These are phyloP conservation scores for Trichophyton benhamiae DNA, from an alignment of 2,329 filamentous ascomycete species.

Conservation along the genomic window DNA sequence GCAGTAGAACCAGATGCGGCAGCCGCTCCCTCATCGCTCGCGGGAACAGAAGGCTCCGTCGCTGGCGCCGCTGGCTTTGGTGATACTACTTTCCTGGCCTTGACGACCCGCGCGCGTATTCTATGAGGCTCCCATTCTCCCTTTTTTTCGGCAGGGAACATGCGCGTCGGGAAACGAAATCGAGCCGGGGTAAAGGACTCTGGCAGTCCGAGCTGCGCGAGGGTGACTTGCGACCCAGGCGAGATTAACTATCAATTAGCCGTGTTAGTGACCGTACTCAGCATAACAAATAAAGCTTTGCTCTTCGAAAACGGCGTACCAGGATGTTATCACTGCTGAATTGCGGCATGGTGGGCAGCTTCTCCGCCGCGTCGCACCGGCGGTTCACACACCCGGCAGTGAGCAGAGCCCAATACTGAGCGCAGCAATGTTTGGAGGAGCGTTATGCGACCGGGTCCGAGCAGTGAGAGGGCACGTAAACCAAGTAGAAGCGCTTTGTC, in stretches of 20 bases:
- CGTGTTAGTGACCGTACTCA: neutral
- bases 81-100: constrained; percentile 15
- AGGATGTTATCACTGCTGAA: constrained; percentile 43
- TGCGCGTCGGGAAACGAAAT: constrained; percentile 76
- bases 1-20: constrained; percentile 6
- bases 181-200: constrained; percentile 87
- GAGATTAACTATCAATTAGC: constrained; percentile 36
- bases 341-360: constrained; percentile 31
- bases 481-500: neutral
- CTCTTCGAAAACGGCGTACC: constrained; percentile 23
- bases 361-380: neutral
- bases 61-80: neutral
- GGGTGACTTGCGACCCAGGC: constrained; percentile 71
- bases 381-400: neutral
- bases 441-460: neutral
- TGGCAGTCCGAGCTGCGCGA: constrained; percentile 79
- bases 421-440: neutral
- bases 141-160: constrained; percentile 70
- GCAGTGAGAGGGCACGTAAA: too few relatives aligned
- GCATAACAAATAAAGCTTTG: neutral
- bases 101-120: constrained; percentile 45
- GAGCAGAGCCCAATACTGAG: neutral
- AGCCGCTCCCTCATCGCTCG: constrained; percentile 1
- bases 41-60: neutral
- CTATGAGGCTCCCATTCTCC: constrained; percentile 73